phyloP scores from a whole-genome alignment of 208 protist genomes.

The Leishmania arabica region DNA sequence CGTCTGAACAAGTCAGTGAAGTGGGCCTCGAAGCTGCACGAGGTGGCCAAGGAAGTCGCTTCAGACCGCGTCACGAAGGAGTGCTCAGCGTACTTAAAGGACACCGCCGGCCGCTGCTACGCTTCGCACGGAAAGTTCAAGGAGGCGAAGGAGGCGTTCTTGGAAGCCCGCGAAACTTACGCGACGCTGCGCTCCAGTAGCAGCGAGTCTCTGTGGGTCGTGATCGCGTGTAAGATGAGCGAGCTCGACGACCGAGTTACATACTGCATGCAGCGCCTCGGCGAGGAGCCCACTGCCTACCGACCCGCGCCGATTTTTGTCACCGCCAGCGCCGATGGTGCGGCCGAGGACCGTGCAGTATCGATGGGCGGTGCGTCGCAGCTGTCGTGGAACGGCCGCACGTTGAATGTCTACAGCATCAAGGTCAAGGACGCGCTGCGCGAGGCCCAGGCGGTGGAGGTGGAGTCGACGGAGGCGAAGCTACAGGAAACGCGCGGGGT shows the following conservation, averaged over 20 bases:
- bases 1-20: conserved; percentile 86
- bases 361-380: conserved; percentile 30
- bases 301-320: conserved; percentile 24
- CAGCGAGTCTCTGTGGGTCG: conserved; percentile 36
- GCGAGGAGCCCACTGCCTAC: conserved; percentile 61
- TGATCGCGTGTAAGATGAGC: conserved; percentile 64
- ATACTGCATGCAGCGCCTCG: conserved; percentile 84
- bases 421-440: conserved; percentile 85
- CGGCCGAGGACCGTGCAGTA: conserved; percentile 11
- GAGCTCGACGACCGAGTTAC: conserved; percentile 85
- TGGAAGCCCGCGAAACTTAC: conserved; percentile 57
- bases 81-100: conserved; percentile 64
- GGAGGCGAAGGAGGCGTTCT: conserved; percentile 63
- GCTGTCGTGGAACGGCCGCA: conserved; percentile 76
- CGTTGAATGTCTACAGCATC: conserved; percentile 66
- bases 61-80: conserved; percentile 50
- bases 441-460: conserved; percentile 55
- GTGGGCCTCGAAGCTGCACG: conserved; percentile 66
- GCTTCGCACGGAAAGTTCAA: conserved; percentile 52
- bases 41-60: conserved; percentile 56
- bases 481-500: conserved; percentile 43
- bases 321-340: neutral
- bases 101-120: conserved; percentile 54
- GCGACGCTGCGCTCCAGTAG: conserved; percentile 30
- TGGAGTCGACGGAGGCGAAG: conserved; percentile 52